phyloP scores from a whole-genome alignment of 148 eudicot species.

The Camellia lanceoleosa region DNA sequence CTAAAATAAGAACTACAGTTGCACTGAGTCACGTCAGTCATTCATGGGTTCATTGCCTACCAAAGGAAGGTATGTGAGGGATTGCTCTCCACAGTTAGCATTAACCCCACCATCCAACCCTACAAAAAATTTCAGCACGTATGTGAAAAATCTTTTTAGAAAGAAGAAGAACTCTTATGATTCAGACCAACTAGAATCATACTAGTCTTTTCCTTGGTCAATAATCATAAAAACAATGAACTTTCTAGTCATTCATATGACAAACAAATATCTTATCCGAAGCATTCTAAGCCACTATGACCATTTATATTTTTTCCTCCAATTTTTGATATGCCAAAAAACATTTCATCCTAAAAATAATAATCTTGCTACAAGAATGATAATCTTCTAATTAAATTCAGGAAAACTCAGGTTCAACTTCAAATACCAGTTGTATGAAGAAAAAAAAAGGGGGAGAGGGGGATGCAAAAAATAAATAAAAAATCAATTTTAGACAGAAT shows the following conservation, averaged over 20 bases:
- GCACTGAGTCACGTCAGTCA: neutral
- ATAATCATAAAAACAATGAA: neutral
- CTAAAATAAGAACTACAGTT: constrained; percentile 10
- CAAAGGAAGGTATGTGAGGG: constrained; percentile 1
- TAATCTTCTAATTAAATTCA: neutral
- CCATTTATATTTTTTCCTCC: neutral
- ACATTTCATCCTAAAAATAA: neutral
- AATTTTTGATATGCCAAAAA: neutral
- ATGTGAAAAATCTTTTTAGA: neutral
- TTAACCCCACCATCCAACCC: neutral
- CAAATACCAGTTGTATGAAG: neutral
- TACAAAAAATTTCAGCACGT: neutral
- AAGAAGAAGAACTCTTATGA: neutral
- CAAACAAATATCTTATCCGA: neutral
- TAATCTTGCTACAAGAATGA: neutral
- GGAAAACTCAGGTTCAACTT: neutral
- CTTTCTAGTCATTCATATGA: neutral
- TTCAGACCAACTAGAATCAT: neutral
- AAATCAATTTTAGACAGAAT: constrained; percentile 1
- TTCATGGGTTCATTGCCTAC: neutral
- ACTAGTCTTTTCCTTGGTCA: neutral
- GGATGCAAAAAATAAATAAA: neutral
- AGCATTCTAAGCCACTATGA: neutral
- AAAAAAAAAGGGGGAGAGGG: neutral
- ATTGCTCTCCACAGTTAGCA: neutral